Conservation (phyloP, 306 rosid genomes). For the Citrullus mucosospermus region DNA sequence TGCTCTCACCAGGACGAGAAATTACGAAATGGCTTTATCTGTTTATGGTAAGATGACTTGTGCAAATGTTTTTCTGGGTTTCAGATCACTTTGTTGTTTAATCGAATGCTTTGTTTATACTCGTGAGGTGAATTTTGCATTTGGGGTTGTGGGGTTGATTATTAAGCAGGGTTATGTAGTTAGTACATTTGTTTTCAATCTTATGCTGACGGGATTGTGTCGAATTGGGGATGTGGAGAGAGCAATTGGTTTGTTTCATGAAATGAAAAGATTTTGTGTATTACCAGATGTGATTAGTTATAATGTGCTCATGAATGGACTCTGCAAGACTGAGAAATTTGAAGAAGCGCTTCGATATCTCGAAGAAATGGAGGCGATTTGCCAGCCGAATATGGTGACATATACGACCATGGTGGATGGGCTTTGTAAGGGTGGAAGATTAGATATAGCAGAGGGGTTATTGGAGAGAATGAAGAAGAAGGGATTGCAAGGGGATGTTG, state of each 20-base stretch:
- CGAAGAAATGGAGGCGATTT: slow-evolving; percentile 42
- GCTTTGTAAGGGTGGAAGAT: slow-evolving; percentile 44
- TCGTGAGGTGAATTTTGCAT: slow-evolving; percentile 25
- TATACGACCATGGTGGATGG: slow-evolving; percentile 45
- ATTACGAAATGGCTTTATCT: slow-evolving; percentile 25
- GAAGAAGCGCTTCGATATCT: slow-evolving; percentile 48
- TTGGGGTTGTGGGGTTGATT: slow-evolving; percentile 47
- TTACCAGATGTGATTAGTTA: slow-evolving; percentile 37
- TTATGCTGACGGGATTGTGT: slow-evolving; percentile 51
- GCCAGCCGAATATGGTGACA: slow-evolving; percentile 37
- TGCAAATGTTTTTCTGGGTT: slow-evolving; percentile 26
- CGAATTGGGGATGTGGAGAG: slow-evolving; percentile 24
- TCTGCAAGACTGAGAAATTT: slow-evolving; percentile 46
- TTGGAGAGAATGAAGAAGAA: slow-evolving; percentile 52
- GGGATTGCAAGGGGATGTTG: slow-evolving; percentile 43
- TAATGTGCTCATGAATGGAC: slow-evolving; percentile 45
- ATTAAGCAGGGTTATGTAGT: slow-evolving; percentile 45
- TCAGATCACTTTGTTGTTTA: slow-evolving; percentile 39
- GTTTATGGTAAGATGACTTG: slow-evolving; percentile 39
- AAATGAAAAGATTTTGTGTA: slow-evolving; percentile 30
- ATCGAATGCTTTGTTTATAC: slow-evolving; percentile 37
- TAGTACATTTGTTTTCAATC: slow-evolving; percentile 27
- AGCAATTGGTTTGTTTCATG: slow-evolving; percentile 30
- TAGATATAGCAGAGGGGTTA: slow-evolving; percentile 37
- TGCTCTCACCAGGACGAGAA: slow-evolving; percentile 32